phyloP scores from a whole-genome alignment of 148 eudicot species.

The Vaccinium macrocarpon region DNA sequence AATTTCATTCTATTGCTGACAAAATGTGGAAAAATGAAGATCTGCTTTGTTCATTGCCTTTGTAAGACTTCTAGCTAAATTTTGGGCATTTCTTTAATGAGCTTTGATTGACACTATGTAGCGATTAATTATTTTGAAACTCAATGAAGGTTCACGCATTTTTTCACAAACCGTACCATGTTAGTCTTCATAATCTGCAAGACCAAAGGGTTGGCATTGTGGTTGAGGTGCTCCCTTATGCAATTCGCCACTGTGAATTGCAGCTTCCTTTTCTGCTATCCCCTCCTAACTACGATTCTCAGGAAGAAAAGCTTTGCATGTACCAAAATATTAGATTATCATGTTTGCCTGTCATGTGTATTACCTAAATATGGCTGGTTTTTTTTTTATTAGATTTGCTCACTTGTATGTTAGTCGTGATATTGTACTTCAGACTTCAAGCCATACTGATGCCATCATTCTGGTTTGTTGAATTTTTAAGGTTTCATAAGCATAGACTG shows the following conservation, averaged over 20 bases:
- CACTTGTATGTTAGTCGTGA: neutral
- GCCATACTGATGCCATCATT: neutral
- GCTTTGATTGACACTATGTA: neutral
- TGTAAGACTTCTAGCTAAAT: neutral
- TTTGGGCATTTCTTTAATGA: neutral
- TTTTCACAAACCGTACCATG: neutral
- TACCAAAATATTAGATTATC: neutral
- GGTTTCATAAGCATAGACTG: constrained; percentile 43
- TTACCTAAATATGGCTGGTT: neutral
- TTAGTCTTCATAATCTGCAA: neutral
- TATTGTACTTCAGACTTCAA: neutral
- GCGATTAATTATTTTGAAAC: neutral
- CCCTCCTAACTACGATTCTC: neutral
- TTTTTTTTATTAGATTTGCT: neutral
- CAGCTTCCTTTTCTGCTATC: no score
- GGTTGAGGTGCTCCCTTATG: neutral
- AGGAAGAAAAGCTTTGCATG: neutral
- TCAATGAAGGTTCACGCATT: neutral
- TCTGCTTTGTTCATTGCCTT: neutral
- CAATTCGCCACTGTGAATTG: no score
- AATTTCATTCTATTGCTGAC: neutral
- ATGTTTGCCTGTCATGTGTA: neutral
- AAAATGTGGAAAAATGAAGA: neutral
- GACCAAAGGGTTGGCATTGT: neutral
- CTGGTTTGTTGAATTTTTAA: neutral